Evolutionary conservation across 2,329 filamentous ascomycete genomes (phyloP).

Genomic region (Phialemonium atrogriseum): DNA sequence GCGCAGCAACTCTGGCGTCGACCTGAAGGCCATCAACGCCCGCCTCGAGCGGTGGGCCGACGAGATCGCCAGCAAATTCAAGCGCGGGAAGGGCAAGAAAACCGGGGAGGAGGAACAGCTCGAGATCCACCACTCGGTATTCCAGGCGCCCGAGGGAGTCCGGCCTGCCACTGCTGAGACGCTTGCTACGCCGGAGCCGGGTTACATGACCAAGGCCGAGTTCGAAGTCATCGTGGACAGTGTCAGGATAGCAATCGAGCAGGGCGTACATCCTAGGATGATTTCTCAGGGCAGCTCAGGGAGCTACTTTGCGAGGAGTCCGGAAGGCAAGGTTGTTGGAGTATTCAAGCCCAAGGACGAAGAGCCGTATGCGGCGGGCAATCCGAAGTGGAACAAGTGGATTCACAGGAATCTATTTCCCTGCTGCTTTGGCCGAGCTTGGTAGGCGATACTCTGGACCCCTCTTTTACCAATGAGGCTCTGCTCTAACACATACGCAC

Average conservation of each 20-base stretch:
- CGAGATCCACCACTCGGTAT: slow-evolving; percentile 96
- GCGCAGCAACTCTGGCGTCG: slow-evolving; percentile 77
- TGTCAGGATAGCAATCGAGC: slow-evolving; percentile 80
- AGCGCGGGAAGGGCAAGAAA: slow-evolving; percentile 69
- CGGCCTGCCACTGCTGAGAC: slow-evolving; percentile 70
- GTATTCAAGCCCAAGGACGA: slow-evolving; percentile 99
- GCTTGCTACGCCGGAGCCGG: slow-evolving; percentile 55
- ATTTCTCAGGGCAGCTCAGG: slow-evolving; percentile 96
- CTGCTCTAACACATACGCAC: too few species aligned
- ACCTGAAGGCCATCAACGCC: slow-evolving; percentile 97
- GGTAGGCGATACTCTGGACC: slow-evolving; percentile 43
- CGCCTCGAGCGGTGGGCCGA: slow-evolving; percentile 93
- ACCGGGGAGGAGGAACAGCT: slow-evolving; percentile 75
- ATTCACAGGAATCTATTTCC: slow-evolving; percentile 96
- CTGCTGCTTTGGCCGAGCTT: slow-evolving; percentile 92
- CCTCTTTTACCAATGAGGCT: too few species aligned
- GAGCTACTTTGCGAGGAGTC: slow-evolving; percentile 93
- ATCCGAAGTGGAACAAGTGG: slow-evolving; percentile 99
- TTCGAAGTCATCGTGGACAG: slow-evolving; percentile 88
- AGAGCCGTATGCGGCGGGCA: slow-evolving; percentile 92
- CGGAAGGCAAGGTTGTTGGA: slow-evolving; percentile 86
- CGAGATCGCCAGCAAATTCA: slow-evolving; percentile 96
- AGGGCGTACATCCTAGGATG: slow-evolving; percentile 88
- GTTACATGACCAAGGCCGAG: slow-evolving; percentile 65
- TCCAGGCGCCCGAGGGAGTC: slow-evolving; percentile 84